Conservation (phyloP, 306 rosid genomes). For the Prinsepia uniflora region DNA sequence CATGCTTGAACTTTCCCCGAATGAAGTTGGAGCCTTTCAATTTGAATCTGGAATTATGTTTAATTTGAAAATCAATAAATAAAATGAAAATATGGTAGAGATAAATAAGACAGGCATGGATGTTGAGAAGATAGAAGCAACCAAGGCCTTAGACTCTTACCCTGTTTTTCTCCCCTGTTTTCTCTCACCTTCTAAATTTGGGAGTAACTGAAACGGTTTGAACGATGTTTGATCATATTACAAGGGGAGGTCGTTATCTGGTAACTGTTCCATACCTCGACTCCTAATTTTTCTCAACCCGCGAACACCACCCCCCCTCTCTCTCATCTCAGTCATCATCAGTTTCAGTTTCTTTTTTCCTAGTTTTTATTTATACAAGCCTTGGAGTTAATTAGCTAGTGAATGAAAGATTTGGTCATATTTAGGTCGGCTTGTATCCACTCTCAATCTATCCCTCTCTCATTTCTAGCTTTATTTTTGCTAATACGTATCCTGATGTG, state of each 20-base stretch:
- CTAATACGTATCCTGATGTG: too few species aligned
- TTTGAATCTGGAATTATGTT: not conserved
- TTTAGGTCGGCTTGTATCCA: slow-evolving; percentile 8
- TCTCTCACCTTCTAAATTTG: slow-evolving; percentile 4
- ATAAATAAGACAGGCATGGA: not conserved
- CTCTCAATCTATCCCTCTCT: not conserved
- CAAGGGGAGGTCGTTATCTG: not conserved
- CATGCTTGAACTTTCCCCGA: slow-evolving; percentile 2
- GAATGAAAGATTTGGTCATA: not conserved
- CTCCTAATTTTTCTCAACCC: slow-evolving; percentile 14
- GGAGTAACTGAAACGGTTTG: not conserved
- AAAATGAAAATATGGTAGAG: not conserved
- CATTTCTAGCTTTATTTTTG: not conserved
- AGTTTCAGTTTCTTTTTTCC: not conserved
- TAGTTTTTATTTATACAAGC: not conserved
- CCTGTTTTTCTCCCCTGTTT: slow-evolving; percentile 2
- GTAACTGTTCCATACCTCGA: not conserved
- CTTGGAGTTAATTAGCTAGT: not conserved
- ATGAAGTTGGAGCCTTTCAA: not conserved
- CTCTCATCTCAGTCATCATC: not conserved
- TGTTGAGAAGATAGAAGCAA: not conserved
- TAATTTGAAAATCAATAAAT: not conserved
- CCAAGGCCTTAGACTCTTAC: not conserved
- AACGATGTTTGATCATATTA: not conserved
- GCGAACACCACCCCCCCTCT: not conserved